These are phyloP conservation scores for Quercus phellos DNA, from an alignment of 331 rosid genomes.

Conservation along the genomic window DNA sequence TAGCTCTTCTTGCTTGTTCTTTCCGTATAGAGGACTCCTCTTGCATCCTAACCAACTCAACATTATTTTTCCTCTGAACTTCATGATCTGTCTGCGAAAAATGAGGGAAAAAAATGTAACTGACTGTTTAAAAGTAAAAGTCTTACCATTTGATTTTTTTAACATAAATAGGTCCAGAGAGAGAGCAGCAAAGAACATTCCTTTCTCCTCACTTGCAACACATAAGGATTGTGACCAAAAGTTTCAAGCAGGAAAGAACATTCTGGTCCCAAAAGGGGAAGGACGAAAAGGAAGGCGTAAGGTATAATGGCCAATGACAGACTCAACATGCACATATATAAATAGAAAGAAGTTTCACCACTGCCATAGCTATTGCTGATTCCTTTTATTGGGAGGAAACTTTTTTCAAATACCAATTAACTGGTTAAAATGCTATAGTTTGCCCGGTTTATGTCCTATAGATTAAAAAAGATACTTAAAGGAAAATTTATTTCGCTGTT, in stretches of 20 bases:
- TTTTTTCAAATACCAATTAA: background rate
- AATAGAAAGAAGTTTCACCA: no score
- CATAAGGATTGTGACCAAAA: background rate
- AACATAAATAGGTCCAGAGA: background rate
- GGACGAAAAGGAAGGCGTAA: background rate
- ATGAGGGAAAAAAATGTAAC: constrained; percentile 7
- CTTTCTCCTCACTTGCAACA: background rate
- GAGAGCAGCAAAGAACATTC: background rate
- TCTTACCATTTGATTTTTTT: background rate
- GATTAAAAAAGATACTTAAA: background rate
- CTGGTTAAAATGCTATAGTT: background rate
- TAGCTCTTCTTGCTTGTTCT: constrained; percentile 76
- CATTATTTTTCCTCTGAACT: constrained; percentile 77
- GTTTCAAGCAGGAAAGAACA: background rate
- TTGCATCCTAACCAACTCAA: constrained; percentile 91
- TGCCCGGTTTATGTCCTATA: background rate
- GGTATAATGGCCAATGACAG: background rate
- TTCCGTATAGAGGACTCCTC: constrained; percentile 78
- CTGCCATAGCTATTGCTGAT: no score
- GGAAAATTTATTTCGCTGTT: constrained; percentile 13
- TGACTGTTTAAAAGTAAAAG: background rate
- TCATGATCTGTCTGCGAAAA: constrained; percentile 75
- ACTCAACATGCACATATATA: background rate
- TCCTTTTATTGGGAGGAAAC: no score
- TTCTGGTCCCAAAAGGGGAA: no score